Base-by-base conservation (phyloP, 75 land plant species). In the Cunninghamia lanceolata region DNA sequence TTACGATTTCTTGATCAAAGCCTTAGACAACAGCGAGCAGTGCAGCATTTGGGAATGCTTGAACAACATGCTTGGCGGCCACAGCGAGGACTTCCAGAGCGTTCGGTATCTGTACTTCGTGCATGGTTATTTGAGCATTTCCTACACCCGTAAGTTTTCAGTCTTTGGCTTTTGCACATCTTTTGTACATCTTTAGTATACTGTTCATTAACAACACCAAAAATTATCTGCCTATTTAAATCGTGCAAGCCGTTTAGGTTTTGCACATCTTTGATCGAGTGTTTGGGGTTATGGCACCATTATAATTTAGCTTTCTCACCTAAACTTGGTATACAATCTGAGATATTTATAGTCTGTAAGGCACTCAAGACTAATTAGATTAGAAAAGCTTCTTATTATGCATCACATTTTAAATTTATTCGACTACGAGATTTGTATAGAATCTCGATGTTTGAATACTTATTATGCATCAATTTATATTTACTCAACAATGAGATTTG, bases 91-190 rank as follows among this genome's bases (percentile, higher is more conserved):
- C 92, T 98, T 30, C 99, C 99, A 0, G 97, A 96, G 85, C 97
- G 96, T 43, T 88, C 99, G 0, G 99, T 98, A 66, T 87, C 99
- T 13, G 92, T 98, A 42, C 92, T 98, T 28, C 88, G 96, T 50
- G 96, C 99, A 35, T 98, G 99, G 99, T 88, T 98, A n/a, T 96
- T 96, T 70, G 99, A 98, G 74, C 99, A 98, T 90, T 98, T 98
- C 85, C 92, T 98, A 68, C 97, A 96, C 84, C 99, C 99, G 99
- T 96, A 89, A 94, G 97, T 84, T 46, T 15, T 6, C 53, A 54
- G 68, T 78, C 17, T 28, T 17, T 70, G 19, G 21, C 52, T 15
- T 36, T 82, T 34, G 34, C 28, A 73, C 75, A 73, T 34, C 52
- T 15, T 36, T 82, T 34, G 34, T 11, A 73, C 75, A 73, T 34